Base-by-base conservation (phyloP, 2,329 filamentous ascomycete genomes). In the Elsinoe perseae region DNA sequence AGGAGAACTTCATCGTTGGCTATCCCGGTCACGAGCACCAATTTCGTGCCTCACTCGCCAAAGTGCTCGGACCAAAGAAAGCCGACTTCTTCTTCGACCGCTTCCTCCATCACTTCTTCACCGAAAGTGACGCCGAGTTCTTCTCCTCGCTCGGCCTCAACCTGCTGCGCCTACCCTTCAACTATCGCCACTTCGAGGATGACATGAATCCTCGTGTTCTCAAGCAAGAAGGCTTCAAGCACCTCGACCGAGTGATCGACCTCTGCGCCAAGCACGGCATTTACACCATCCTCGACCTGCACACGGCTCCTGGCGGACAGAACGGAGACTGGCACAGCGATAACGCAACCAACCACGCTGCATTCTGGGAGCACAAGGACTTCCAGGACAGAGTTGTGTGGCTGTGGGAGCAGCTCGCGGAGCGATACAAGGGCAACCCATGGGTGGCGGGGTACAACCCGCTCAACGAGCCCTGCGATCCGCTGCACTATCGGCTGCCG, bases 1-100 rank as follows among this genome's bases (percentile, higher is more conserved):
- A 65, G 77, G 79, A 82, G 65, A 83, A 82, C 65, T 83, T 83
- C 71, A 83, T 84, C 60, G 81, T 78, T 1, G 81, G 81, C n/a
- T 84, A 77, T 57, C 72, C 80, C 9, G 81, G 79, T 16, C 78
- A 81, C 52, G 81, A 84, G 63, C 72, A 72, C 20, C 74, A 82
- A 59, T 77, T 81, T 59, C 77, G 80, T 7, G 73, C 73, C 2
- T 75, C 78, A 1, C 75, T 83, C 68, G 69, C 75, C 0, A 71
- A 75, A 56, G 77, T 79, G 0, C 69, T 83, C 0, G 81, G 81
- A 0, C 63, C 74, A 46, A 75, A 82, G 50, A 82, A 80, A 62
- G 77, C 78, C 50, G 73, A 81, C 4, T 83, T 76, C 70, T 82
- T 83, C 68, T 83, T 83, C 60, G 78, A 82, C 60, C 75, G 74